Evolutionary conservation across 202 grass and related monocot species (phyloP), one percentile per base, ranked within the genome.

Genomic region (Carex arenaria): DNA sequence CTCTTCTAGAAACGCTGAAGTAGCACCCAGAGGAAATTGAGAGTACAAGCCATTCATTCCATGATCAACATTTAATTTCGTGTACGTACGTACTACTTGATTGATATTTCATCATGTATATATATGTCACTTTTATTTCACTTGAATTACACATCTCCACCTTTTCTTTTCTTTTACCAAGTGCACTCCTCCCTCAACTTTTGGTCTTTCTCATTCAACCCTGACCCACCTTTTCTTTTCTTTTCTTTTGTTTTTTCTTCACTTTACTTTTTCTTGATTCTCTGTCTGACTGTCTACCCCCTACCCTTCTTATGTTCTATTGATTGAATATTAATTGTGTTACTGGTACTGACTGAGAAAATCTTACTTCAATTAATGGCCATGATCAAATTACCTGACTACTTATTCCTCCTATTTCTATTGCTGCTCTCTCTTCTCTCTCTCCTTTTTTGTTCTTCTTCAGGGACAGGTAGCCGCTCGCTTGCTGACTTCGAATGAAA

Each of bases 371-470:
- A n/a, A 40, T 40, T 40, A 40, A 69, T 70, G 67, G 67, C 38
- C 18, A 70, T 70, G 67, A 70, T 70, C 67, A 70, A 20, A 70
- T 70, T 70, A 70, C 17, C 32, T 11, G 18, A 70, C 38, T 70
- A 59, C 56, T 59, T 59, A 59, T 19, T 59, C 56, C 1, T 45
- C 42, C 42, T 45, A 45, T 45, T 45, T 1, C 42, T 18, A 47
- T 47, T 70, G 17, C 18, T 70, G 5, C 15, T 67, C 65, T 4
- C 42, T 36, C 67, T 68, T 10, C 17, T 70, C 67, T 43, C 67
- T 22, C 38, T 70, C 43, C 67, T 45, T 38, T 70, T 49, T 49
- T 49, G 45, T 49, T 49, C 67, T 70, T 36, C 64, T 18, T 67
- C 64, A 49, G 10, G 45, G 45, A 49, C 45, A 49, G 45, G 45